Evolutionary conservation across 768 basidiomycete species (phyloP), one percentile per base, ranked within the genome.

Genomic region (Termitomyces sp.): DNA sequence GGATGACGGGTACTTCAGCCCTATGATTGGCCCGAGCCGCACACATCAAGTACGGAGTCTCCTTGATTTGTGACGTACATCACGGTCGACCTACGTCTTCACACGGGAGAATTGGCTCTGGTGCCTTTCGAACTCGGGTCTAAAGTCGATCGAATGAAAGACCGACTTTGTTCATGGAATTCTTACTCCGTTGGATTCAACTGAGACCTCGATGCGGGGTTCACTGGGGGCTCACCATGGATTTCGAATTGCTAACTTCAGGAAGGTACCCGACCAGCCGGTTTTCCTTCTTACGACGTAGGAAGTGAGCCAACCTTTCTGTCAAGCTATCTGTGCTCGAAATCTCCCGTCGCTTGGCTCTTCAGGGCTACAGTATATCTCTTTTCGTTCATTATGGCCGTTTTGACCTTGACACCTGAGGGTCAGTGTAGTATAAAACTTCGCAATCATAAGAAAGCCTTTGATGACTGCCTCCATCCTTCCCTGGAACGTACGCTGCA

Each of bases 281-380:
- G 52, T 41, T 52, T 34, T 54, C 32, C n/a, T 46, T 9, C 54
- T 58, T 61, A 58, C 52, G 49, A 55, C 47, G 52, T 34, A 23
- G 50, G 23, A 46, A 41, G 39, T 44, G 52, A 54, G 51, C 49
- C 54, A 62, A 52, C 55, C 57, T 63, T 62, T 57, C 39, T 53
- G 57, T 51, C 49, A 56, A 50, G 54, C 35, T 52, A 27, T 5
- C 17, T 57, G 54, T 41, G 30, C 37, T 52, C 41, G 16, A 48
- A 57, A 48, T 49, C 43, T 51, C 59, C 55, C 47, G 59, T 58
- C 59, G 16, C 27, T 39, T 35, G 55, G 52, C 58, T 60, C 59
- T 51, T 61, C 56, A 53, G 49, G 62, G 60, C 39, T 58, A 58
- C 40, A 43, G 52, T 52, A 27, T 35, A 30, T 53, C 57, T 63